Base-by-base conservation (phyloP, 805 yeast genomes). In the Cyberlindnera amylophila region DNA sequence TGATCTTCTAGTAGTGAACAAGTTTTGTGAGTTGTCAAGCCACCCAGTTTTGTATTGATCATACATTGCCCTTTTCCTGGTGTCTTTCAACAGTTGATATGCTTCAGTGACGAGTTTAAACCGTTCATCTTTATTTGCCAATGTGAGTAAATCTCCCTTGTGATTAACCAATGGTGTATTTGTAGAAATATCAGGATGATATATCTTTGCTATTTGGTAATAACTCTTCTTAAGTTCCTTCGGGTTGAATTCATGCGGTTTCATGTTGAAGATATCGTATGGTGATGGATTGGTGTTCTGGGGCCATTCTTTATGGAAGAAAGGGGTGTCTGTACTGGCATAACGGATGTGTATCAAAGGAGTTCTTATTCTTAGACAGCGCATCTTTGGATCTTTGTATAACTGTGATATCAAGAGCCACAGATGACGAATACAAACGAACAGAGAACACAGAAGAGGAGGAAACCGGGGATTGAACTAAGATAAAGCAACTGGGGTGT, bases 171-270 rank as follows among this genome's bases (percentile, higher is more conserved):
- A 35, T 0, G 62, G 50, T 0, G 48, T 42, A 27, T 61, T 58
- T 14, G 53, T 46, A 3, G 69, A 53, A 3, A 73, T 58, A 57
- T 89, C 97, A 0, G 97, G 96, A 58, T 89, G 96, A 53, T 89
- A 89, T 9, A 80, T 57, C 59, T 84, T 86, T 10, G 89, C 89
- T 36, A 78, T 65, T 40, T 74, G 69, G 50, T 74, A 76, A 54
- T 82, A 84, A 34, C 72, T 71, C 19, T 63, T 49, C 46, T 76
- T 76, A 38, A 82, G 62, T 24, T 59, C 48, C 10, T 53, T 60
- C 38, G 59, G 59, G 42, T 72, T 71, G 33, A 72, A 61, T 18
- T 58, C 58, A 1, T 53, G 52, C 0, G 61, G 58, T 5, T 47
- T 47, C 19, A 77, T 55, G 4, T 74, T 72, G 43, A 88, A 74